phyloP scores from a whole-genome alignment of 441 rosid species.

The Erodium trifolium region DNA sequence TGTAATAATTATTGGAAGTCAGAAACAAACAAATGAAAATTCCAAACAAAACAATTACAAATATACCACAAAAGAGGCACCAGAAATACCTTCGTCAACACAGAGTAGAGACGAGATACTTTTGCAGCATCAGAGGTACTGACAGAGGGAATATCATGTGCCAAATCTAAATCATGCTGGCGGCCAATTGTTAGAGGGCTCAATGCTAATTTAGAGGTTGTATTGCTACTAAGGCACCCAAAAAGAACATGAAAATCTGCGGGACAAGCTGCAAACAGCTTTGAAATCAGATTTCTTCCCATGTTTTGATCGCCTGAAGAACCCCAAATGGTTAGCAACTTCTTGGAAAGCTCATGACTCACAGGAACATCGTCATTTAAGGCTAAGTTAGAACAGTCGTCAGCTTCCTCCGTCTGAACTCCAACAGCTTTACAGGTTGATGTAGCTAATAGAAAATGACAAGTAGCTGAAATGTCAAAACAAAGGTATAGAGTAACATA shows the following conservation, averaged over 20 bases:
- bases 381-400: slow-evolving; percentile 16
- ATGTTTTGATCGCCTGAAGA: slow-evolving; percentile 32
- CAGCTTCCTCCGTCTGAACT: slow-evolving; percentile 48
- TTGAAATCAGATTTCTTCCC: slow-evolving; percentile 46
- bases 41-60: background rate
- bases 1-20: background rate
- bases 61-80: slow-evolving; percentile 4
- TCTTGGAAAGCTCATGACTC: slow-evolving; percentile 35
- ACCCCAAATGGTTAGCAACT: slow-evolving; percentile 58
- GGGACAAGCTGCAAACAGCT: slow-evolving; percentile 52
- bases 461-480: slow-evolving; percentile 15
- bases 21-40: background rate
- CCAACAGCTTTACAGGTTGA: slow-evolving; percentile 50
- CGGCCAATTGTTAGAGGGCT: slow-evolving; percentile 23
- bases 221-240: slow-evolving; percentile 34
- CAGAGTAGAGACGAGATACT: slow-evolving; percentile 38
- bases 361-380: slow-evolving; percentile 23
- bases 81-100: slow-evolving; percentile 45
- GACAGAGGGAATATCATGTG: slow-evolving; percentile 24
- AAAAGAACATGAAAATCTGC: slow-evolving; percentile 55
- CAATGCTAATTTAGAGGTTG: slow-evolving; percentile 24
- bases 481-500: background rate
- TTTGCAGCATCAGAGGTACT: slow-evolving; percentile 44
- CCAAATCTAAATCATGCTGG: slow-evolving; percentile 23
- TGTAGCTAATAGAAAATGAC: slow-evolving; percentile 29